Percentiles rank a stretch among this genome's conserved stretches.
These are phyloP conservation scores for Trypanosoma avium DNA, from an alignment of 208 protist genomes.

Conservation along the genomic window DNA sequence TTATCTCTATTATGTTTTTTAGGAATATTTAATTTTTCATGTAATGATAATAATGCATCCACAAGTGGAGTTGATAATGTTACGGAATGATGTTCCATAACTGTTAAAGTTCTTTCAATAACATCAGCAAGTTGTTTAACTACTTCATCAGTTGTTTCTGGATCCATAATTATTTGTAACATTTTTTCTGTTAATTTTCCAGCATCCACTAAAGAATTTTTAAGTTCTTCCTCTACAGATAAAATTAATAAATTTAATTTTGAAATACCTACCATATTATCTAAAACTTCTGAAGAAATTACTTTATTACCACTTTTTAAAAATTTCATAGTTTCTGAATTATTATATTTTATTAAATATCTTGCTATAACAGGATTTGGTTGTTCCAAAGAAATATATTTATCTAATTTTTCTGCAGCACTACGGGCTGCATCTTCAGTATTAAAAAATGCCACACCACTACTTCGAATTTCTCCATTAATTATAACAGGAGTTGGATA, in stretches of 20 bases:
- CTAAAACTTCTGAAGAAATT: background rate
- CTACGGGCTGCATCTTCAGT: constrained; percentile 52
- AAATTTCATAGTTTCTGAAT: background rate
- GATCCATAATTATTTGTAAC: constrained; percentile 35
- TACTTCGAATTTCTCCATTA: constrained; percentile 46
- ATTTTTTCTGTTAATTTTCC: constrained; percentile 42
- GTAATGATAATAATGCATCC: constrained; percentile 49
- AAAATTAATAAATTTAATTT: constrained; percentile 15
- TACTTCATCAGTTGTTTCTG: constrained; percentile 38
- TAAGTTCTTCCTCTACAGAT: constrained; percentile 26
- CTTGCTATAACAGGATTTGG: constrained; percentile 47
- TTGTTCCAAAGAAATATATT: constrained; percentile 59
- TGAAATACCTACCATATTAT: background rate
- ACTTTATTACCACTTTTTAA: background rate
- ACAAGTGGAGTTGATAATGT: constrained; percentile 57
- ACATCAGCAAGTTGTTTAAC: constrained; percentile 37
- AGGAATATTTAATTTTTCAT: constrained; percentile 55
- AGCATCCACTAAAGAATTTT: constrained; percentile 23
- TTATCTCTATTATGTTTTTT: constrained; percentile 15
- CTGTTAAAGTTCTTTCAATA: constrained; percentile 37
- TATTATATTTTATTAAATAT: constrained; percentile 29
- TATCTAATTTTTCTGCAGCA: constrained; percentile 69
- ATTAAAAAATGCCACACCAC: constrained; percentile 68
- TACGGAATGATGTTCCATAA: constrained; percentile 41
- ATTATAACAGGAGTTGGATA: constrained; percentile 38